These are phyloP conservation scores for Remersonia thermophila DNA, from an alignment of 2,329 filamentous ascomycete genomes.

Conservation along the genomic window DNA sequence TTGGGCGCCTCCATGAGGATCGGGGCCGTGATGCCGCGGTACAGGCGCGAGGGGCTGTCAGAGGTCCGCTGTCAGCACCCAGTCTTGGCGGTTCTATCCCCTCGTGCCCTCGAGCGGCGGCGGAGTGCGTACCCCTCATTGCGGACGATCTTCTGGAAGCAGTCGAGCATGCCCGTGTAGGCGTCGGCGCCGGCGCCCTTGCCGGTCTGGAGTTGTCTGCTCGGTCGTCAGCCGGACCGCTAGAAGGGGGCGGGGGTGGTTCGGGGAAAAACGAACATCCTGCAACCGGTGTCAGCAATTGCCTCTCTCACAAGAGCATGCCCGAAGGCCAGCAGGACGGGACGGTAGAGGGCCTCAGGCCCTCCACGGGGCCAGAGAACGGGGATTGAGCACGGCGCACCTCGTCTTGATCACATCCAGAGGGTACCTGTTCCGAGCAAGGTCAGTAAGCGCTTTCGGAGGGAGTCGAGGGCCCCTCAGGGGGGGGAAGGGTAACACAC, in stretches of 20 bases:
- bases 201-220: constrained; percentile 76
- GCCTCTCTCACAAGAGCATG: constrained; percentile 29
- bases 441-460: constrained; percentile 5
- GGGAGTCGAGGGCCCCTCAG: too few species aligned
- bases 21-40: constrained; percentile 88
- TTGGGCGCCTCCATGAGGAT: constrained; percentile 77
- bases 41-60: constrained; percentile 68
- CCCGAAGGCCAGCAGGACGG: too few species aligned
- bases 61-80: constrained; percentile 3
- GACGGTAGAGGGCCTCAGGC: too few species aligned
- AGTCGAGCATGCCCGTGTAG: constrained; percentile 97
- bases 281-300: constrained; percentile 4
- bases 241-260: constrained; percentile 5
- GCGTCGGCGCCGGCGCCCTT: constrained; percentile 60
- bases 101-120: neutral
- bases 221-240: constrained; percentile 14
- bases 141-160: constrained; percentile 92
- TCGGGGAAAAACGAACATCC: too few species aligned
- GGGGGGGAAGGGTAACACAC: constrained; percentile 41
- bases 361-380: too few species aligned
- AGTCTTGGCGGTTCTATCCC: neutral
- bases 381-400: too few species aligned
- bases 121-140: constrained; percentile 65
- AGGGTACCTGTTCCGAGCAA: constrained; percentile 63
- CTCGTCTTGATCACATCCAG: constrained; percentile 91